Conservation (phyloP, 257 asterid genomes). For the Echium plantagineum region DNA sequence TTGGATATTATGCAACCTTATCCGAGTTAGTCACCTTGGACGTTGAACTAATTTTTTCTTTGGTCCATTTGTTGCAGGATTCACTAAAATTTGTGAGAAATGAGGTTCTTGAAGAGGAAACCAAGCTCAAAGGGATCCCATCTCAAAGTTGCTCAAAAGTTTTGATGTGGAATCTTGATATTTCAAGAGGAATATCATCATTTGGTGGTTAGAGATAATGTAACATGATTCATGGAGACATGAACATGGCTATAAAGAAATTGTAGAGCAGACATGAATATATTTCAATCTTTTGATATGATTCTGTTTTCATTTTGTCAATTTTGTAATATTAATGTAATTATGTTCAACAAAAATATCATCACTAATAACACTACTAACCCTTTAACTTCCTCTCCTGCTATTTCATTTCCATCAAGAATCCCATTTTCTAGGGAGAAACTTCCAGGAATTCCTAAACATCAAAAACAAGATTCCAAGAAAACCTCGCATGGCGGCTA, state of each 20-base stretch:
- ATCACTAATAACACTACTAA: not conserved
- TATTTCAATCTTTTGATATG: not conserved
- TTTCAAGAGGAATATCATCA: constrained; percentile 14
- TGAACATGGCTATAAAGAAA: not conserved
- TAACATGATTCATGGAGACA: not conserved
- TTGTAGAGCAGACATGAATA: not conserved
- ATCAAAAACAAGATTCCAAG: constrained; percentile 15
- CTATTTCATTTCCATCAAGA: constrained; percentile 20
- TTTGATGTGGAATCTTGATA: constrained; percentile 54
- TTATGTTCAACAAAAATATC: not conserved
- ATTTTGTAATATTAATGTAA: not conserved
- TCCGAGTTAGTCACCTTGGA: too few species aligned
- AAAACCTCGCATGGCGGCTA: constrained; percentile 53
- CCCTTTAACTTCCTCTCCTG: not conserved
- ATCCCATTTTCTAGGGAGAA: constrained; percentile 85
- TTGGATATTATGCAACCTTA: too few species aligned
- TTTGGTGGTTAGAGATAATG: not conserved
- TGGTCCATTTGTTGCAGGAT: constrained; percentile 33
- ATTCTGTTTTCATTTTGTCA: not conserved
- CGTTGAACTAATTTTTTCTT: too few species aligned
- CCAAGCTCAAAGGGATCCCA: constrained; percentile 72
- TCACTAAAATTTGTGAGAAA: constrained; percentile 62
- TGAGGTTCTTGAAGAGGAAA: constrained; percentile 83
- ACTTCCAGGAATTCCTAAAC: constrained; percentile 79
- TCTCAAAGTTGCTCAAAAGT: constrained; percentile 56